Percentiles rank a stretch among this genome's conserved stretches.
These are phyloP conservation scores for Penicillium sp. DNA, from an alignment of 2,329 filamentous ascomycete genomes.

Conservation along the genomic window DNA sequence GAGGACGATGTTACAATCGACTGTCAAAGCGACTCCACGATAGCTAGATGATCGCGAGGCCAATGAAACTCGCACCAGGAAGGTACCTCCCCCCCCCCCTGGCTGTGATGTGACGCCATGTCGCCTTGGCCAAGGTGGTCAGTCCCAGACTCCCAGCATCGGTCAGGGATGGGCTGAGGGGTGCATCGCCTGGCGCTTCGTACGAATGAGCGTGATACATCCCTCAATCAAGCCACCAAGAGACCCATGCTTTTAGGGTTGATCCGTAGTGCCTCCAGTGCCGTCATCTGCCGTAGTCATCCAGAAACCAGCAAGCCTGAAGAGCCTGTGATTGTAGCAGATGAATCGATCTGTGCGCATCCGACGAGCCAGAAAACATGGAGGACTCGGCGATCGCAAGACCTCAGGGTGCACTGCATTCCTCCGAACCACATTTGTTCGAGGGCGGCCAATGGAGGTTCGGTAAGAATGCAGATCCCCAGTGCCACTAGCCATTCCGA, in stretches of 20 bases:
- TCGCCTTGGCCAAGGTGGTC: not conserved
- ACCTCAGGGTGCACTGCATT: conserved; percentile 9
- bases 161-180: conserved; percentile 4
- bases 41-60: not conserved
- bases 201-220: conserved; percentile 4
- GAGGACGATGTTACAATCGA: not conserved
- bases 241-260: not conserved
- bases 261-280: not conserved
- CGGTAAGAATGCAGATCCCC: conserved; percentile 19
- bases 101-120: conserved; percentile 2
- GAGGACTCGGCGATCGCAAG: not conserved
- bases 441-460: conserved; percentile 10
- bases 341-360: not conserved
- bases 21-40: conserved; percentile 1
- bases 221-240: conserved; percentile 4
- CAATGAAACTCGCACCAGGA: not conserved
- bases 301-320: not conserved
- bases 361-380: not conserved
- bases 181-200: conserved; percentile 3
- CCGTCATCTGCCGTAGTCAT: conserved; percentile 15
- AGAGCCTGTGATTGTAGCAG: not conserved
- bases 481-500: not conserved
- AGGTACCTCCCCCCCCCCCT: not conserved
- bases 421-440: conserved; percentile 8
- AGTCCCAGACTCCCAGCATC: not conserved